phyloP scores from a whole-genome alignment of 139 green algal genomes.

The Dunaliella primolecta region DNA sequence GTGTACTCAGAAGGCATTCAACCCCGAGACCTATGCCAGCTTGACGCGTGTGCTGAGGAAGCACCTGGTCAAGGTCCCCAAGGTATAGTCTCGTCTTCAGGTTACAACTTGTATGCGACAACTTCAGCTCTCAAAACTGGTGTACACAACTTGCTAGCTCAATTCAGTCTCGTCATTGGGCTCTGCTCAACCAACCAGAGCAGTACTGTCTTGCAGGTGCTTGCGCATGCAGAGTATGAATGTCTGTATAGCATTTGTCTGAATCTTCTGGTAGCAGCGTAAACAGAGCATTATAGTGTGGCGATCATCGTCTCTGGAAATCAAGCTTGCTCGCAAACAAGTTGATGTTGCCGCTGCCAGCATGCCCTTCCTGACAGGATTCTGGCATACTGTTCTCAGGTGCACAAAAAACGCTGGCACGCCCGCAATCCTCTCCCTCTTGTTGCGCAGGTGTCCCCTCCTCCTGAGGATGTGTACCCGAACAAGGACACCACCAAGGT shows the following conservation, averaged over 20 bases:
- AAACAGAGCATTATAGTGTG: too few species aligned
- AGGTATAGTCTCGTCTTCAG: constrained; percentile 18
- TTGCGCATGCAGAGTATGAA: background rate
- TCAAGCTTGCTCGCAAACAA: too few species aligned
- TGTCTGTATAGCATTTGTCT: background rate
- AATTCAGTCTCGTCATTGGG: background rate
- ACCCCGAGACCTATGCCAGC: constrained; percentile 45
- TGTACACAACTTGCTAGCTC: background rate
- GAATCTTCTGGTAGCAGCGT: background rate
- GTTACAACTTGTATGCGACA: background rate
- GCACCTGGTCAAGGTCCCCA: constrained; percentile 58
- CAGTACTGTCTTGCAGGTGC: background rate
- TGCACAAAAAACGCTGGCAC: background rate
- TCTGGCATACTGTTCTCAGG: background rate
- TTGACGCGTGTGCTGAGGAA: constrained; percentile 55
- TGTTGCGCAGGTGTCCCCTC: background rate
- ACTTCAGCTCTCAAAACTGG: background rate
- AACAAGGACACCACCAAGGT: constrained; percentile 43
- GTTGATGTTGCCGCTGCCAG: too few species aligned
- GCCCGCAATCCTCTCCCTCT: background rate
- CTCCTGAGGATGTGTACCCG: constrained; percentile 22
- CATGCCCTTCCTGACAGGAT: too few species aligned
- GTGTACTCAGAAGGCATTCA: constrained; percentile 16
- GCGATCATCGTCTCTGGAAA: too few species aligned
- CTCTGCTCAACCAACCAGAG: background rate